Evolutionary conservation across 2,329 filamentous ascomycete genomes (phyloP).

Genomic region (Pseudopyrenochaeta lycopersici): DNA sequence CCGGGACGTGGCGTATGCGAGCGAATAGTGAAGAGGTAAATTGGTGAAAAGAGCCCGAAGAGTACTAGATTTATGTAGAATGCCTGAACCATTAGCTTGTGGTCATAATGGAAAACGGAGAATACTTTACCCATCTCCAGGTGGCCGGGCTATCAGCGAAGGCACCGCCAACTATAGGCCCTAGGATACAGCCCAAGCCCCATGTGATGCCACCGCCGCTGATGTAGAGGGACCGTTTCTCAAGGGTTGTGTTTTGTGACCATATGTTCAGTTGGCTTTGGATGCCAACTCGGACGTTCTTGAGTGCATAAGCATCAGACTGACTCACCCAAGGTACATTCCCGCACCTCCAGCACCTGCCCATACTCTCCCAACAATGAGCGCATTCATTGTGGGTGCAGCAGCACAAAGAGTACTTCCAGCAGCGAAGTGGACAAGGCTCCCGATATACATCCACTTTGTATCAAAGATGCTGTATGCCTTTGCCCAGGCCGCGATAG

Average conservation of each 20-base stretch:
- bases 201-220: conserved; percentile 44
- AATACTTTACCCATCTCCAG: conserved; percentile 40
- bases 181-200: conserved; percentile 53
- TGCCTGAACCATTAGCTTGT: conserved; percentile 10
- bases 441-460: conserved; percentile 49
- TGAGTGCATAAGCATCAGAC: conserved; percentile 2
- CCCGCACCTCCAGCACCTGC: conserved; percentile 57
- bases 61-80: conserved; percentile 66
- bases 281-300: background rate
- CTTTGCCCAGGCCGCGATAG: conserved; percentile 37
- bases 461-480: conserved; percentile 55
- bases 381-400: conserved; percentile 38
- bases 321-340: conserved; percentile 48
- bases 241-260: conserved; percentile 33
- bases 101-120: background rate
- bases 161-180: conserved; percentile 44
- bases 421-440: conserved; percentile 32
- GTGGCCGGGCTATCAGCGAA: conserved; percentile 32
- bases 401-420: conserved; percentile 46
- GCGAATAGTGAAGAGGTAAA: conserved; percentile 19
- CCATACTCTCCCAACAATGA: conserved; percentile 55
- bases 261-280: conserved; percentile 20
- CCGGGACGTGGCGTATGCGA: conserved; percentile 8
- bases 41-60: conserved; percentile 54
- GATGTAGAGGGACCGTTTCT: conserved; percentile 47